Base-by-base conservation (phyloP, 2,329 filamentous ascomycete species). In the Ceratocystis huliohia region DNA sequence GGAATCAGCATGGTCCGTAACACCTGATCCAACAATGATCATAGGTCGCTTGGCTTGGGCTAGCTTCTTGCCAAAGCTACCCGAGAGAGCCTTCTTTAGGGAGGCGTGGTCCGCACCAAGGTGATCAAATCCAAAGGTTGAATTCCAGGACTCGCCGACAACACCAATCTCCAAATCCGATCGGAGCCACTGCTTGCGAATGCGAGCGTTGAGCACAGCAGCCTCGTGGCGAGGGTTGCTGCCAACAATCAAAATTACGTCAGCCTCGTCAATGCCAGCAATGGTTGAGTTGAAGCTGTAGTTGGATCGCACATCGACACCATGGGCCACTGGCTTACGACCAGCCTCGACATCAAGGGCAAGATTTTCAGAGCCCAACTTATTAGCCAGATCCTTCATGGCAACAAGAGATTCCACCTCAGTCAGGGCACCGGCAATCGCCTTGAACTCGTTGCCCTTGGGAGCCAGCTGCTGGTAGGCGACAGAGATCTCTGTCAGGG, bases 271-370 rank as follows among this genome's bases (percentile, higher is more conserved):
- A 46, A 97, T 89, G 73, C 91, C 94, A 75, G 85, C 88, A 74
- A 99, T 96, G 76, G 83, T 90, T 46, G 92, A 96, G 83, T 99
- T 99, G 83, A 99, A 96, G 57, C 91, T 82, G 78, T 95, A 99
- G 80, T 94, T 99, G 68, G 91, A 89, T 70, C 93, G 89, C 68
- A 97, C 84, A 73, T 99, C 94, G 69, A 96, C 79, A 76, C 94
- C 94, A 77, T 99, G 94, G 45, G 93, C 89, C 69, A 96, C 79
- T 15, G 94, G 94, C 70, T 87, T 81, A 76, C 83, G 88, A 69
- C 94, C 94, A 66, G 85, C 85, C 48, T 91, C 89, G 74, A 92
- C 92, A 75, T 99, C 94, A 57, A 97, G 84, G 69, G 91, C 90
- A 69, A 99, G 81, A 76, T 97, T 99, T 72, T 99, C 94, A 2